Percentiles rank a stretch among this genome's conserved stretches.
These are phyloP conservation scores for Xylariaceae sp. DNA, from an alignment of 2,329 filamentous ascomycete species.

Conservation along the genomic window DNA sequence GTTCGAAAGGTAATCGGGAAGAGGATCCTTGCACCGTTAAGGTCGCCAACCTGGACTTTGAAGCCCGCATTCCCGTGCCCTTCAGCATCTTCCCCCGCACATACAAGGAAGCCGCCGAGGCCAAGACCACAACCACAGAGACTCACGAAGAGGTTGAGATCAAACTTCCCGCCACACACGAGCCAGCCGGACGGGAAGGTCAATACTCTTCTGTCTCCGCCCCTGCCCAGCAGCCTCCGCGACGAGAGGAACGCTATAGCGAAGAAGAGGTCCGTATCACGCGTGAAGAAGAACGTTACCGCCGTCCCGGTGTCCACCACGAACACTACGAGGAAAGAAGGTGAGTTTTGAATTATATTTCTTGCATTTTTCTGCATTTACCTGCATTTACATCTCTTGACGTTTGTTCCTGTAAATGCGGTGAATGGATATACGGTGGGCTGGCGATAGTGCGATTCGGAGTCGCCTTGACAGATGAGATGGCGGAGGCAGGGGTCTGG, in stretches of 20 bases:
- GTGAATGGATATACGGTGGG: neutral
- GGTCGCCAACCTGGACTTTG: constrained; percentile 99
- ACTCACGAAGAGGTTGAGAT: constrained; percentile 87
- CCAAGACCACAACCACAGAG: constrained; percentile 51
- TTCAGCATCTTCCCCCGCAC: constrained; percentile 99
- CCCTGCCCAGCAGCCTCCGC: constrained; percentile 58
- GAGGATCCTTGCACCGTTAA: constrained; percentile 46
- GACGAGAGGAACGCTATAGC: constrained; percentile 58
- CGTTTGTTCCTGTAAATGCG: neutral
- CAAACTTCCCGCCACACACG: constrained; percentile 57
- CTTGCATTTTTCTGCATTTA: neutral
- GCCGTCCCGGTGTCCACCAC: constrained; percentile 61
- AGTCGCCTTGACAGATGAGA: too few relatives aligned
- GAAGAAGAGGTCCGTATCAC: constrained; percentile 82
- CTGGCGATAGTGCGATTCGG: neutral
- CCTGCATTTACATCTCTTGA: neutral
- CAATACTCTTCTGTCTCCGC: constrained; percentile 70
- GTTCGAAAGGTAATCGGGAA: constrained; percentile 42
- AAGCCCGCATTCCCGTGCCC: constrained; percentile 97
- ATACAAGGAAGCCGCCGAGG: constrained; percentile 64
- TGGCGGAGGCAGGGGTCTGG: neutral
- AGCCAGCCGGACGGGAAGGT: constrained; percentile 97
- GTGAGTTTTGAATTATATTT: constrained; percentile 30
- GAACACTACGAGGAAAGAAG: constrained; percentile 51
- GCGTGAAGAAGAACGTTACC: constrained; percentile 70